A percentile compares a stretch with the other conserved stretches of the same genome.
Conservation (phyloP, 805 yeast genomes). For the Candida patagonica region DNA sequence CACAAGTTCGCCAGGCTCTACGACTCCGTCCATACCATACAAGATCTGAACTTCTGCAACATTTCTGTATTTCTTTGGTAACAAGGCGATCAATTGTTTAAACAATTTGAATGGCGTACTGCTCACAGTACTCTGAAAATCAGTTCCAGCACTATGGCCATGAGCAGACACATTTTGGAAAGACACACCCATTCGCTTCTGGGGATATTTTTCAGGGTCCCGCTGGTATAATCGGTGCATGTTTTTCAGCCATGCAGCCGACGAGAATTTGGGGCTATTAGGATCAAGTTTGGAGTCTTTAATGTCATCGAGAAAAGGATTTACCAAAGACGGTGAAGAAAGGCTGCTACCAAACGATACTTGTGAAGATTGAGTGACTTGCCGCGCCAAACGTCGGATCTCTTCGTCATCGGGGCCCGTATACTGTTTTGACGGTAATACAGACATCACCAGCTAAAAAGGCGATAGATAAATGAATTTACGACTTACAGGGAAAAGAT, state of each 20-base stretch:
- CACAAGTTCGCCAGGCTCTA: constrained; percentile 56
- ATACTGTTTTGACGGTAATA: no score
- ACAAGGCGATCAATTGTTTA: constrained; percentile 18
- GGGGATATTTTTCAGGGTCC: constrained; percentile 53
- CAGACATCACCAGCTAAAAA: no score
- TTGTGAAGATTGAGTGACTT: constrained; percentile 10
- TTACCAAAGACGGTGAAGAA: constrained; percentile 6
- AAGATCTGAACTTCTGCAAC: constrained; percentile 29
- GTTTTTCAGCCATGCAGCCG: constrained; percentile 57
- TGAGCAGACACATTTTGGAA: constrained; percentile 52
- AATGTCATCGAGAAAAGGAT: constrained; percentile 19
- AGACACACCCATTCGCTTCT: constrained; percentile 50
- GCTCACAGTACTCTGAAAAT: constrained; percentile 53
- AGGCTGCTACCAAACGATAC: background rate
- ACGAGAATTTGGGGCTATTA: constrained; percentile 41
- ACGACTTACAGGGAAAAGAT: no score
- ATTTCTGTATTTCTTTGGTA: constrained; percentile 17
- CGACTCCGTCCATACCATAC: constrained; percentile 45
- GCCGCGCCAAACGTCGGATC: constrained; percentile 14
- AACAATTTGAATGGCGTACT: constrained; percentile 34
- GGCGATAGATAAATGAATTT: no score
- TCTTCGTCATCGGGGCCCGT: constrained; percentile 7
- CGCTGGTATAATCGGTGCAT: constrained; percentile 41
- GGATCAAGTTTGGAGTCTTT: constrained; percentile 51
- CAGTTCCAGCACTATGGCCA: constrained; percentile 56